Evolutionary conservation across 257 asterid genomes (phyloP).

Genomic region (Cordia subcordata): DNA sequence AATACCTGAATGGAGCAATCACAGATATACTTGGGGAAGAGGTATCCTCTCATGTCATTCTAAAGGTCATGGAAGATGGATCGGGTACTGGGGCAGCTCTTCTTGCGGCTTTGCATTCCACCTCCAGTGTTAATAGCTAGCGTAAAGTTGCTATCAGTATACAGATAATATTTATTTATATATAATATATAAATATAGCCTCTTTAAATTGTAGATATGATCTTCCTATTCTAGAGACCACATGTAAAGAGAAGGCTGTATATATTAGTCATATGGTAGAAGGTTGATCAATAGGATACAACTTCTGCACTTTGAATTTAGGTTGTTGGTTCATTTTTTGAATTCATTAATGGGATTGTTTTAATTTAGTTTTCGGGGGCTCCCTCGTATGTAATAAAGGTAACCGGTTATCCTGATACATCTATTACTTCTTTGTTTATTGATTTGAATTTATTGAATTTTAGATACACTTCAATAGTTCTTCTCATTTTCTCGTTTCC

Average conservation of each 20-base stretch:
- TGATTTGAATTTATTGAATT: too few species aligned
- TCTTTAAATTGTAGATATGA: slow-evolving; percentile 33
- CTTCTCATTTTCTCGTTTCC: too few species aligned
- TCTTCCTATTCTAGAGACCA: not conserved
- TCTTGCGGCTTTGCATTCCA: slow-evolving; percentile 70
- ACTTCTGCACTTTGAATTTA: not conserved
- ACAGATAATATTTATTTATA: slow-evolving; percentile 18
- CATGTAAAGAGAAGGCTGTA: not conserved
- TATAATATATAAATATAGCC: too few species aligned
- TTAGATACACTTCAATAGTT: too few species aligned
- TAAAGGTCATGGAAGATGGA: slow-evolving; percentile 64
- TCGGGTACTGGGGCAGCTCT: slow-evolving; percentile 88
- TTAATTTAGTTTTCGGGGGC: too few species aligned
- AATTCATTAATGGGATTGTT: too few species aligned
- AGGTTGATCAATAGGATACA: not conserved
- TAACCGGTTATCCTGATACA: too few species aligned
- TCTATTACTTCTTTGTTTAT: too few species aligned
- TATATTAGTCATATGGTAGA: not conserved
- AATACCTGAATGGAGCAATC: slow-evolving; percentile 70
- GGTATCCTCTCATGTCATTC: slow-evolving; percentile 48
- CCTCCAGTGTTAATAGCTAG: slow-evolving; percentile 30
- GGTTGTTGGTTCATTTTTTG: not conserved
- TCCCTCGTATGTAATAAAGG: too few species aligned
- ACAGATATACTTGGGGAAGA: slow-evolving; percentile 64
- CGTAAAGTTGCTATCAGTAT: slow-evolving; percentile 38